Evolutionary conservation across 1,284 basidiomycete species (phyloP), one percentile per base, ranked within the genome.

Genomic region (Tilletia horrida): DNA sequence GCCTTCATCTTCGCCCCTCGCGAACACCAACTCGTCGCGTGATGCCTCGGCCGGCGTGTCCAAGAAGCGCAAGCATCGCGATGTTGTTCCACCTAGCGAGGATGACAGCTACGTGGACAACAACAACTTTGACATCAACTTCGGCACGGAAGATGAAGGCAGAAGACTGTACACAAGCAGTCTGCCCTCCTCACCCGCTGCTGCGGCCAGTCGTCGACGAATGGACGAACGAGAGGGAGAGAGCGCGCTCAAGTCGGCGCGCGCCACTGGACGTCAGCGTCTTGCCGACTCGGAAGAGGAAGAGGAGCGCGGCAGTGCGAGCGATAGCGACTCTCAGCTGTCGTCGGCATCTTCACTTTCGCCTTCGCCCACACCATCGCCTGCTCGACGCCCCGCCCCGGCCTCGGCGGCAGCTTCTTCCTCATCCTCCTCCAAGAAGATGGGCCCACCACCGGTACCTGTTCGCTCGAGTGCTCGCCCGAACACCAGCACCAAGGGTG

Each of bases 391-490:
- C 65, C 63, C 52, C 63, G 63, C 40, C 55, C 11, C 35, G 11
- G 35, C 6, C 35, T 40, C 35, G 35, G 35, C 11, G 35, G 11
- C n/a, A n/a, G n/a, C 35, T 40, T 4, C 11, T 4, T 40, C 35
- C 4, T 40, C 35, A 40, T 40, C 35, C 11, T 4, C 35, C 35
- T 4, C 35, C 47, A 68, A 64, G 7, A 62, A 59, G 42, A 76
- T 75, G 75, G 71, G 72, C 25, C 72, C 73, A n/a, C 75, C 75
- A 43, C 45, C 69, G 18, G 63, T 59, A 67, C 73, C n/a, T 67
- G 69, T 55, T 13, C 57, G 47, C 21, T 43, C 48, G 3, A 59
- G 18, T 27, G 55, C 61, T n/a, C 52, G 52, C 18, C 52, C n/a
- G 9, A 48, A 48, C 45, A 48, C 45, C 8, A 63, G 16, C 8